These are phyloP conservation scores for Rhizomucor miehei DNA, from an alignment of 371 early-diverging fungal species.

Conservation along the genomic window DNA sequence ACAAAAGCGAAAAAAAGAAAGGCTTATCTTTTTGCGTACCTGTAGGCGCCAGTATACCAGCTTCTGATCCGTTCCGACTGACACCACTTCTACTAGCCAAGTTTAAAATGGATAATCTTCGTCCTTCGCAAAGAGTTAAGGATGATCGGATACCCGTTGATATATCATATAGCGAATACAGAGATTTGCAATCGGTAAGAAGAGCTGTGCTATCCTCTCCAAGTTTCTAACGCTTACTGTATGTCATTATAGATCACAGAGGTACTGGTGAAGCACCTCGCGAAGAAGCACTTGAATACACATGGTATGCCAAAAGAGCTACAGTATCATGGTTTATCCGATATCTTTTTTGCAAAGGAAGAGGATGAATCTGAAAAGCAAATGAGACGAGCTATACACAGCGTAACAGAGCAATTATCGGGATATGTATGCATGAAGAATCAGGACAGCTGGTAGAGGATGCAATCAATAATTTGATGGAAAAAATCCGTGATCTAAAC, in stretches of 20 bases:
- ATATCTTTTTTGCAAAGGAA: constrained; percentile 27
- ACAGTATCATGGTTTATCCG: constrained; percentile 29
- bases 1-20: too few relatives aligned
- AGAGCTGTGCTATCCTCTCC: neutral
- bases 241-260: constrained; percentile 31
- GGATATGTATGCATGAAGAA: constrained; percentile 12
- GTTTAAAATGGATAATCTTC: constrained; percentile 42
- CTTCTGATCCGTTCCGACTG: constrained; percentile 45
- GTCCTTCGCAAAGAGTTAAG: constrained; percentile 16
- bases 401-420: constrained; percentile 21
- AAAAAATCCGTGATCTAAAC: constrained; percentile 36
- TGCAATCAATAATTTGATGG: constrained; percentile 35
- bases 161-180: constrained; percentile 30
- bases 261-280: constrained; percentile 40
- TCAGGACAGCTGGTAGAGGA: constrained; percentile 16
- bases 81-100: constrained; percentile 47
- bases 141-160: neutral
- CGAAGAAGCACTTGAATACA: constrained; percentile 33
- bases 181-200: constrained; percentile 33
- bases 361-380: constrained; percentile 13
- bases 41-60: constrained; percentile 42
- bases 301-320: constrained; percentile 19
- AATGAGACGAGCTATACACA: constrained; percentile 25
- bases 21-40: constrained; percentile 3
- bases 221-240: neutral